Conservation (phyloP, 805 yeast species). For the Torulaspora microellipsoides region DNA sequence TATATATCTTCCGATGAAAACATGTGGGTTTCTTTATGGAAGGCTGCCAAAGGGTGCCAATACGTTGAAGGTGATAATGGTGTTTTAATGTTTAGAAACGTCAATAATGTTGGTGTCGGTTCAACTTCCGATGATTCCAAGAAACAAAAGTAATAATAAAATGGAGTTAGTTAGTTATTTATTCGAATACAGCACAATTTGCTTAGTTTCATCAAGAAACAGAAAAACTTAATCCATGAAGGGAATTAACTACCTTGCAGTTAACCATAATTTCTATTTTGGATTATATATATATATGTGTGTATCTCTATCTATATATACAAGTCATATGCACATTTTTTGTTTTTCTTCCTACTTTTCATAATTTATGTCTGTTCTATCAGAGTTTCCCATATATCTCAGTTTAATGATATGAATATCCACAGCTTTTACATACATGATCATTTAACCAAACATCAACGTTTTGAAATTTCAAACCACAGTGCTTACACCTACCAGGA, state of each 20-base stretch:
- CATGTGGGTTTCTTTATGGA: conserved; percentile 68
- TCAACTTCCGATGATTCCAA: conserved; percentile 7
- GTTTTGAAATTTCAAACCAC: conserved; percentile 58
- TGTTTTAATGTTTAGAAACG: conserved; percentile 69
- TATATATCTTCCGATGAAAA: conserved; percentile 63
- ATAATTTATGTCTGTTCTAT: too few species aligned
- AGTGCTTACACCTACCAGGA: conserved; percentile 72
- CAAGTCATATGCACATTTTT: too few species aligned
- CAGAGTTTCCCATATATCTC: too few species aligned
- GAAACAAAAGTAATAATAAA: conserved; percentile 2
- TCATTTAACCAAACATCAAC: conserved; percentile 76
- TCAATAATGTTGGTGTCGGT: conserved; percentile 52
- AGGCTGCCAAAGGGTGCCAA: conserved; percentile 60
- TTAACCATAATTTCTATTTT: too few species aligned
- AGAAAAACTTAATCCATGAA: too few species aligned
- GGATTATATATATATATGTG: too few species aligned
- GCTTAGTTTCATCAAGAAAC: too few species aligned
- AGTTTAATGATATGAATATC: conserved; percentile 27
- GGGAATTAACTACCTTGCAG: too few species aligned
- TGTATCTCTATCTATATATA: too few species aligned
- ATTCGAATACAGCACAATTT: too few species aligned
- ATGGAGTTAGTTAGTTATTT: too few species aligned
- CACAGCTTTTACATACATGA: conserved; percentile 53
- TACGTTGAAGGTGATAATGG: conserved; percentile 67
- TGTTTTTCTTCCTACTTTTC: too few species aligned